Evolutionary conservation across 305 asterid genomes (phyloP), one percentile per base, ranked within the genome.

Genomic region (Ilex paraguariensis): DNA sequence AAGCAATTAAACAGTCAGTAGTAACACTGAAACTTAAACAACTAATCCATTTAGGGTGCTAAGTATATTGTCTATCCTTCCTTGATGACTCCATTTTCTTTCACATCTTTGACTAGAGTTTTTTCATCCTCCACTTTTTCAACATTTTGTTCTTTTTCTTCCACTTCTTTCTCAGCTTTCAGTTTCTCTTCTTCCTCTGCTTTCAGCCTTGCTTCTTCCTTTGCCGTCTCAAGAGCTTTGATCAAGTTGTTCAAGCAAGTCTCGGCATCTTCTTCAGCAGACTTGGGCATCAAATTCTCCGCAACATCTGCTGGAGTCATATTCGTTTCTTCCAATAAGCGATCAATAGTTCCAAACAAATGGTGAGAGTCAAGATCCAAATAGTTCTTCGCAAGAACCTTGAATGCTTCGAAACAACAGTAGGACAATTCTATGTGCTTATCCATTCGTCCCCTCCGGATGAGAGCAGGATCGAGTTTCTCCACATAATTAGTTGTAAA

Each of bases 381-480:
- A n/a, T n/a, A 83, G 39, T 78, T 88, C 61, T 65, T 69, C 2
- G 88, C 96, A 54, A 88, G 66, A 3, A 73, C 69, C 72, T 76
- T 84, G 44, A 88, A 86, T 0, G 85, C 85, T 15, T 84, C 87
- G 30, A 73, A 80, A 28, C 85, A 65, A 56, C 90, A 84, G 12
- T 85, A 85, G 0, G 95, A 71, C 46, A 87, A 10, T 65, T 83
- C 83, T 0, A 87, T 70, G 56, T 81, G 95, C 63, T 62, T 76
- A 45, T 86, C 94, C 94, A 83, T 85, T 46, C 90, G 73, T 30
- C 87, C 90, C 30, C 84, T 68, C 8, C 87, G 50, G 30, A 81
- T 79, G 11, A 85, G 60, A 7, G 93, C 85, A 7, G 84, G 83
- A 44, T 82, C 89, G 0, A 84, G 84, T 64, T 77, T 81, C 70